Evolutionary conservation across 106 monocot species (phyloP), one percentile per base, ranked within the genome.

Genomic region (Dioscorea dumetorum): DNA sequence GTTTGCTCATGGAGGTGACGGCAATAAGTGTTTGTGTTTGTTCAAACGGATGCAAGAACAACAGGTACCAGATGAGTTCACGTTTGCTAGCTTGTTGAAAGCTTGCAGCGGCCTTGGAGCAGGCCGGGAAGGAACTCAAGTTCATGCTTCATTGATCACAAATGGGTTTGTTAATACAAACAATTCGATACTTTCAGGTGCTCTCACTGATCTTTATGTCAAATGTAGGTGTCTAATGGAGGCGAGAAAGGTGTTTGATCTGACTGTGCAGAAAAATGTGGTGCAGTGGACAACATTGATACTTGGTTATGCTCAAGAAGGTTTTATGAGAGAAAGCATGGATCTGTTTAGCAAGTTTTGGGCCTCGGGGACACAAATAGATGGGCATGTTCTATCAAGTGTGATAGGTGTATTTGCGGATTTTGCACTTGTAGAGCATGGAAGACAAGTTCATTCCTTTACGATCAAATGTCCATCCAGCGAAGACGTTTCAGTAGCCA

Each of bases 61-160:
- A 48, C 60, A 71, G 22, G 16, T 49, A 16, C 74, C 77, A 31
- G 85, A 85, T 60, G 81, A 81, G 23, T 85, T 74, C 71, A 74
- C 85, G 8, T 85, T 78, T 48, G 73, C 81, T 17, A 85, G 85
- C 53, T 58, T 78, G 9, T 58, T 85, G 2, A 85, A 85, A 61
- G 85, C 81, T 2, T 85, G 81, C 65, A 66, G 81, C 33, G 59
- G 71, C 49, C 63, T 75, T 10, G 74, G 72, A 16, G 71, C 63
- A 0, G 12, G 41, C 35, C 23, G 18, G 20, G 71, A 68, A 60
- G 85, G 85, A 19, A 50, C 22, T 22, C 81, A 85, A 57, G 33
- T 75, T n/a, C 85, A 85, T 65, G 74, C 81, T 18, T 67, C 41
- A 4, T 7, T 85, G 48, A 66, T 78, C 4, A 58, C 32, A 10